phyloP scores from a whole-genome alignment of 2,329 filamentous ascomycete genomes.

The Colletotrichum tropicicola region DNA sequence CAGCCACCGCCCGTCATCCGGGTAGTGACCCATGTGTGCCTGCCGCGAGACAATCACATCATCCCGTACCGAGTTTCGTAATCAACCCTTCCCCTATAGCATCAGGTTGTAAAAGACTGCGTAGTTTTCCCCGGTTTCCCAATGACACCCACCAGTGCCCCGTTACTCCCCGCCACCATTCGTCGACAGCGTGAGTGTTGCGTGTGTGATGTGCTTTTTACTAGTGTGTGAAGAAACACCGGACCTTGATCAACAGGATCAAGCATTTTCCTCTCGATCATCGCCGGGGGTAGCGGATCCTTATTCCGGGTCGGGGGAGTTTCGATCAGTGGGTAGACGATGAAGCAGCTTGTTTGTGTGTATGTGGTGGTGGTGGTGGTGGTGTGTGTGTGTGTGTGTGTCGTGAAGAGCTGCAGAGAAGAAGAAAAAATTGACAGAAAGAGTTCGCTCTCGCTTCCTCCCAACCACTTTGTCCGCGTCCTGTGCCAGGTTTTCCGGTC shows the following conservation, averaged over 20 bases:
- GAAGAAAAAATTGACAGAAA: slow-evolving; percentile 17
- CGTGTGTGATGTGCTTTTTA: slow-evolving; percentile 7
- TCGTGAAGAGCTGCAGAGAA: slow-evolving; percentile 1
- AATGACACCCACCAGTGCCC: not conserved
- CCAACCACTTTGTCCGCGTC: not conserved
- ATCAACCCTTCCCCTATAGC: slow-evolving; percentile 3
- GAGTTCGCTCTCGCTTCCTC: slow-evolving; percentile 17
- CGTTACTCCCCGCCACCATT: not conserved
- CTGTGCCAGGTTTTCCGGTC: not conserved
- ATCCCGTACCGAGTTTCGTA: not conserved
- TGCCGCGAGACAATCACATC: not conserved
- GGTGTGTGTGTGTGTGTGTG: not conserved
- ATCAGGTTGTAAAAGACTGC: slow-evolving; percentile 16
- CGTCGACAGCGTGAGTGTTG: not conserved
- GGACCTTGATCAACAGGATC: slow-evolving; percentile 10
- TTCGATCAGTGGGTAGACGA: not conserved
- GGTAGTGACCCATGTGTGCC: slow-evolving; percentile 3
- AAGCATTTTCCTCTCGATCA: not conserved
- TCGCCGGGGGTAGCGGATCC: not conserved
- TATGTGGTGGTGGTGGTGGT: not conserved
- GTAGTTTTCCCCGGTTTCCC: not conserved
- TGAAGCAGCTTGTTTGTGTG: not conserved
- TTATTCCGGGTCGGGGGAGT: not conserved
- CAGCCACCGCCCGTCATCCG: not conserved
- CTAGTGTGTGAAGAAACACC: slow-evolving; percentile 13